These are phyloP conservation scores for Xenoacremonium recifei DNA, from an alignment of 2,329 filamentous ascomycete genomes.

Conservation along the genomic window DNA sequence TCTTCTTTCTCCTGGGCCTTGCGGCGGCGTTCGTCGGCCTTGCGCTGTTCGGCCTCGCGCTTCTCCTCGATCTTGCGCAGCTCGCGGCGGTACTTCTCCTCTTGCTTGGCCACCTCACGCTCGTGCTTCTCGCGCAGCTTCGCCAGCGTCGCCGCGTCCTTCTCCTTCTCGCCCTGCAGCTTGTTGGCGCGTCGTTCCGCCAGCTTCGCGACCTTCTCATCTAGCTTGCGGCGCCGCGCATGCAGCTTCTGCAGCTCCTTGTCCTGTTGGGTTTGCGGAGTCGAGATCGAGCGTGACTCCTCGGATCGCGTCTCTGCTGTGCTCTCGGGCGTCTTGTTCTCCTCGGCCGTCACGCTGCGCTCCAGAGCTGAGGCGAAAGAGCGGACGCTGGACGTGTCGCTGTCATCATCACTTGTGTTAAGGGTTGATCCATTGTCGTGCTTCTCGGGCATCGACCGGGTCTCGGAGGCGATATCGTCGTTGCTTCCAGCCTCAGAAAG, in stretches of 20 bases:
- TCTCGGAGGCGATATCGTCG: conserved; percentile 24
- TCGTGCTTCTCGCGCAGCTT: conserved; percentile 65
- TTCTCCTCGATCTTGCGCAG: conserved; percentile 63
- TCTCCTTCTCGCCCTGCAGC: conserved; percentile 45
- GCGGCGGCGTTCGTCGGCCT: conserved; percentile 49
- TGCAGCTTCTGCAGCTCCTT: conserved; percentile 66
- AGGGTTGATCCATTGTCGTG: neutral
- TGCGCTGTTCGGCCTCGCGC: conserved; percentile 60
- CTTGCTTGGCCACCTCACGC: conserved; percentile 61
- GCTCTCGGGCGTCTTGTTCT: conserved; percentile 25
- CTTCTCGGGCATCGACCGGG: conserved; percentile 22
- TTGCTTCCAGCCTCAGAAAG: conserved; percentile 25
- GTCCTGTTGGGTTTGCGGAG: conserved; percentile 43
- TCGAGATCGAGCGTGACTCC: conserved; percentile 33
- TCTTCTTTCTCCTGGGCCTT: conserved; percentile 56
- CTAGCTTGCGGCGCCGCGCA: conserved; percentile 58
- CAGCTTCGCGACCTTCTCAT: conserved; percentile 59
- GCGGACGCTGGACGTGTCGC: conserved; percentile 45
- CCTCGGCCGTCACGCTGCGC: conserved; percentile 24
- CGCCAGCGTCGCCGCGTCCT: conserved; percentile 49
- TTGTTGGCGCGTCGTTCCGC: conserved; percentile 47
- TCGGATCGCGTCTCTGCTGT: conserved; percentile 33
- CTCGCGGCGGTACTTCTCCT: conserved; percentile 65
- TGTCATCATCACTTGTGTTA: conserved; percentile 29
- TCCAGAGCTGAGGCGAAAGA: conserved; percentile 52